These are phyloP conservation scores for Cyanidioschyzon merolae DNA, from an alignment of 23 red algal species.

Conservation along the genomic window DNA sequence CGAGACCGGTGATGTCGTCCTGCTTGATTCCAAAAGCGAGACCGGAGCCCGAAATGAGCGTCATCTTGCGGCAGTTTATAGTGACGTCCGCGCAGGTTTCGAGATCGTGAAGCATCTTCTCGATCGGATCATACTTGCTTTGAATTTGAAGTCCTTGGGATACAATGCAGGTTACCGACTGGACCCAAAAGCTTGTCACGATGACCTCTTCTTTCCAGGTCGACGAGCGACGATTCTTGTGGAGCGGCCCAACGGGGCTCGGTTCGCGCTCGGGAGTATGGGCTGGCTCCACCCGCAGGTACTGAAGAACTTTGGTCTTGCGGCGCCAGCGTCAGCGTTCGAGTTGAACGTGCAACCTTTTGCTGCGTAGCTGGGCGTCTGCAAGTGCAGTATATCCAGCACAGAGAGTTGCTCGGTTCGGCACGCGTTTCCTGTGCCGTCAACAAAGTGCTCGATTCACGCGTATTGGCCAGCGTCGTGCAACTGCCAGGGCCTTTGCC, in stretches of 20 bases:
- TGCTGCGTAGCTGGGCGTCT: neutral
- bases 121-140: conserved; percentile 53
- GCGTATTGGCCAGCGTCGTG: too few relatives aligned
- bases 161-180: conserved; percentile 7
- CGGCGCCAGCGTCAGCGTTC: conserved; percentile 71
- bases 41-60: conserved; percentile 59
- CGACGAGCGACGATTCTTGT: conserved; percentile 64
- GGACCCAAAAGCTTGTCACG: conserved; percentile 34
- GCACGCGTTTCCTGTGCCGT: too few relatives aligned
- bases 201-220: conserved; percentile 71
- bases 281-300: conserved; percentile 97
- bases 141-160: conserved; percentile 24
- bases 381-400: too few relatives aligned
- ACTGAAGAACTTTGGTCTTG: conserved; percentile 66
- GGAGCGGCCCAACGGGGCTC: neutral
- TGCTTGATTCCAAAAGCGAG: conserved; percentile 39
- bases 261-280: conserved; percentile 33
- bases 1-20: conserved; percentile 79
- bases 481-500: too few relatives aligned
- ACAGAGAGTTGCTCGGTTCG: too few relatives aligned
- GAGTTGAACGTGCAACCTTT: conserved; percentile 81
- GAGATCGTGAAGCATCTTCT: conserved; percentile 80
- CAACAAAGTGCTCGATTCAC: too few relatives aligned
- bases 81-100: conserved; percentile 59
- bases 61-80: conserved; percentile 60